Base-by-base conservation (phyloP, 1,284 basidiomycete species). In the Cutaneotrichosporon sp. region DNA sequence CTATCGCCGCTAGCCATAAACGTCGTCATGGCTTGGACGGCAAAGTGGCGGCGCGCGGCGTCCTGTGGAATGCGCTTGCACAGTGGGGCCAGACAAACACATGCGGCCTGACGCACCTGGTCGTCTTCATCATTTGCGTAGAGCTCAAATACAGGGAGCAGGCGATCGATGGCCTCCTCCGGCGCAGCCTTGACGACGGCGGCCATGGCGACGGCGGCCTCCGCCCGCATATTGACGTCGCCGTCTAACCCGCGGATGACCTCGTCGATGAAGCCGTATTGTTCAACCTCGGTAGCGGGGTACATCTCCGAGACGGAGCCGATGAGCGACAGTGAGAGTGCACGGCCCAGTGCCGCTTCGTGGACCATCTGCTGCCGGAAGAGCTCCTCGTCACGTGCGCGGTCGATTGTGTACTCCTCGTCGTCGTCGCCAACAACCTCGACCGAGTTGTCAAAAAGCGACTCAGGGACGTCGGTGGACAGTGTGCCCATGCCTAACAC, bases 281-380 rank as follows among this genome's bases (percentile, higher is more conserved):
- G 75, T 60, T 88, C 84, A 7, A 86, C 85, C 40, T 88, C 86
- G 21, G 86, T 84, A 18, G 83, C 83, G 62, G 88, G 75, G 18
- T 86, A 86, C 63, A 87, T 79, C 61, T 82, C 81, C 51, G 81
- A 82, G 10, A 81, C 74, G 5, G 81, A 70, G 62, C 91, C 92
- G 80, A 97, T 91, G 63, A 98, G 82, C 75, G 91, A 94, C 89
- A 97, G 92, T 66, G 92, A 93, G 7, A 92, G 91, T 61, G 96
- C 84, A 64, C 93, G 86, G 4, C 94, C 95, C 18, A 95, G 86
- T 2, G 90, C 88, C 14, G 90, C 91, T 75, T 96, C 92, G 57
- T 85, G 82, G 30, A 74, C 65, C 30, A 80, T 68, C 60, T 81
- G 81, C 50, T 72, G 70, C 31, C 75, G 70, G 66, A 74, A 78